These are phyloP conservation scores for Hanseniaspora gamundiae DNA, from an alignment of 1,139 yeast species.

Conservation along the genomic window DNA sequence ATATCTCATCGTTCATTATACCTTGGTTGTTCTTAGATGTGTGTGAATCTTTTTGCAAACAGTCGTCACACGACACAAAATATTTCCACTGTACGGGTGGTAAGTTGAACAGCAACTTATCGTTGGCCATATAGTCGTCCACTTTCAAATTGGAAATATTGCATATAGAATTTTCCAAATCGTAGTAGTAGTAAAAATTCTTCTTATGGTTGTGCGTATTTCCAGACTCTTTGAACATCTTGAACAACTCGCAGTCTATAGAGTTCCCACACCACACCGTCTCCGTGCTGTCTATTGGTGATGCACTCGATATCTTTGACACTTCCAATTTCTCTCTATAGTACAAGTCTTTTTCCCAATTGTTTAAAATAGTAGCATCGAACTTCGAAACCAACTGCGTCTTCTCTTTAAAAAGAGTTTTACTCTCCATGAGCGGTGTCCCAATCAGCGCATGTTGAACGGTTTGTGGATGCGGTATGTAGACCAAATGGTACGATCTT, in stretches of 20 bases:
- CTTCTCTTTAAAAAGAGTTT: conserved; percentile 12
- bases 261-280: conserved; percentile 75
- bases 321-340: conserved; percentile 73
- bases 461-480: background rate
- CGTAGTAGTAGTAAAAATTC: conserved; percentile 6
- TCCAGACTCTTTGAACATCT: conserved; percentile 10
- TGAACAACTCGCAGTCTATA: conserved; percentile 35
- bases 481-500: conserved; percentile 1
- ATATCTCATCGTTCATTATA: conserved; percentile 25
- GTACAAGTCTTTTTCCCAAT: conserved; percentile 66
- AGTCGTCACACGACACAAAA: conserved; percentile 41
- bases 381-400: conserved; percentile 21
- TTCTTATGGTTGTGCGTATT: conserved; percentile 5
- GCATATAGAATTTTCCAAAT: conserved; percentile 3
- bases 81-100: conserved; percentile 28
- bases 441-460: conserved; percentile 13
- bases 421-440: conserved; percentile 15
- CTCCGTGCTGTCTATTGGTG: conserved; percentile 32
- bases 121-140: conserved; percentile 8
- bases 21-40: conserved; percentile 26
- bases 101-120: conserved; percentile 17
- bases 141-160: conserved; percentile 4
- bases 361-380: conserved; percentile 28
- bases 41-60: conserved; percentile 31
- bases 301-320: conserved; percentile 71